These are phyloP conservation scores for Irpex sp. DNA, from an alignment of 1,284 basidiomycete genomes.

Conservation along the genomic window DNA sequence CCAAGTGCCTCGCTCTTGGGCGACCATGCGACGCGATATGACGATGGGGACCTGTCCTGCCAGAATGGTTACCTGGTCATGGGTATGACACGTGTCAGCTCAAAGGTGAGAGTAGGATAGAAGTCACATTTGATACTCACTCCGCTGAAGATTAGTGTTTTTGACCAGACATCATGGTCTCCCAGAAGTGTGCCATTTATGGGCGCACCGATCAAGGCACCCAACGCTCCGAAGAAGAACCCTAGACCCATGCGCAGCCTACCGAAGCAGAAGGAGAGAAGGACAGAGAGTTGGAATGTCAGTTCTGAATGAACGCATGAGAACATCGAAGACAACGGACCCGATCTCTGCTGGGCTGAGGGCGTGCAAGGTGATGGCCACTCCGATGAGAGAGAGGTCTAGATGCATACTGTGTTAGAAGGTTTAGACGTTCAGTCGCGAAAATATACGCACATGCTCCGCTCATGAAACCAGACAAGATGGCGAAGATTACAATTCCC, in stretches of 20 bases:
- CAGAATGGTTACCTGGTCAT: background rate
- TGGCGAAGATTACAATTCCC: constrained; percentile 18
- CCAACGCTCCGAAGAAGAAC: background rate
- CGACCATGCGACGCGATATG: background rate
- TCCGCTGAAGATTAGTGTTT: background rate
- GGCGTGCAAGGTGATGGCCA: background rate
- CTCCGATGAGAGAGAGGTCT: background rate
- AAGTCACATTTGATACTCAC: background rate
- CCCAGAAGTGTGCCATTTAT: background rate
- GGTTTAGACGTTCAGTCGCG: background rate
- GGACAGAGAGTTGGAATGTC: background rate
- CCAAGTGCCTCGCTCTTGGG: background rate
- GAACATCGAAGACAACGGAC: background rate
- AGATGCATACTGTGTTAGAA: background rate
- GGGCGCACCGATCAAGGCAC: background rate
- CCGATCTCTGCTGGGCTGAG: background rate
- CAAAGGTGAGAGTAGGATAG: too few relatives aligned
- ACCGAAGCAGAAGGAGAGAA: background rate
- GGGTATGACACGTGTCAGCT: too few relatives aligned
- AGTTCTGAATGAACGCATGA: background rate
- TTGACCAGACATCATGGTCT: background rate
- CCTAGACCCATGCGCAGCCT: background rate
- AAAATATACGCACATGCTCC: constrained; percentile 17
- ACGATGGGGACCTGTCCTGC: background rate
- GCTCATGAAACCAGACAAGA: constrained; percentile 25